Conservation (phyloP, 306 rosid species). For the Trifolium fragiferum region DNA sequence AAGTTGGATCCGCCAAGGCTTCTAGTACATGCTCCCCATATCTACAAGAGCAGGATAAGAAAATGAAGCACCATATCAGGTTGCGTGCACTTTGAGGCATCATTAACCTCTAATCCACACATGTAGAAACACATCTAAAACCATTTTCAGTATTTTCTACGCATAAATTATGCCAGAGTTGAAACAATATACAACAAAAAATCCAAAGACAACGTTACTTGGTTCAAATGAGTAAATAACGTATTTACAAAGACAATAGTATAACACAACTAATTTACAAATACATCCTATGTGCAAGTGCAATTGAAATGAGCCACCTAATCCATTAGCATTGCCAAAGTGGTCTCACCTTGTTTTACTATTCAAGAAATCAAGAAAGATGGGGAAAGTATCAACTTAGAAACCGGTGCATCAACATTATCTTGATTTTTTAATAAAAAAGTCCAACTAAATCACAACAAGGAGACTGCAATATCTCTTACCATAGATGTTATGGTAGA, state of each 20-base stretch:
- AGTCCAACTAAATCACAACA: conserved; percentile 25
- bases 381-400: neutral
- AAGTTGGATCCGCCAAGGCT: conserved; percentile 68
- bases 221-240: conserved; percentile 1
- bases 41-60: conserved; percentile 49
- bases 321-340: neutral
- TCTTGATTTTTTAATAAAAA: neutral
- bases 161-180: conserved; percentile 8
- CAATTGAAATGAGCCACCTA: neutral
- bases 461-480: conserved; percentile 24
- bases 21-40: conserved; percentile 96
- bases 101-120: neutral
- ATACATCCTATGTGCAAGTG: conserved; percentile 4
- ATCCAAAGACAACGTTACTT: neutral
- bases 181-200: conserved; percentile 20
- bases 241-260: conserved; percentile 13
- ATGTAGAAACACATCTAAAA: conserved; percentile 11
- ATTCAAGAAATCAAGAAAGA: conserved; percentile 13
- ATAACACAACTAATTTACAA: neutral
- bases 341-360: neutral
- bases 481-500: conserved; percentile 20
- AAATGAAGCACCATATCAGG: neutral
- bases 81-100: neutral
- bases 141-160: neutral
- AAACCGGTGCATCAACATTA: conserved; percentile 14